Base-by-base conservation (phyloP, 2,329 filamentous ascomycete species). In the Pseudovirgaria hyperparasitica region DNA sequence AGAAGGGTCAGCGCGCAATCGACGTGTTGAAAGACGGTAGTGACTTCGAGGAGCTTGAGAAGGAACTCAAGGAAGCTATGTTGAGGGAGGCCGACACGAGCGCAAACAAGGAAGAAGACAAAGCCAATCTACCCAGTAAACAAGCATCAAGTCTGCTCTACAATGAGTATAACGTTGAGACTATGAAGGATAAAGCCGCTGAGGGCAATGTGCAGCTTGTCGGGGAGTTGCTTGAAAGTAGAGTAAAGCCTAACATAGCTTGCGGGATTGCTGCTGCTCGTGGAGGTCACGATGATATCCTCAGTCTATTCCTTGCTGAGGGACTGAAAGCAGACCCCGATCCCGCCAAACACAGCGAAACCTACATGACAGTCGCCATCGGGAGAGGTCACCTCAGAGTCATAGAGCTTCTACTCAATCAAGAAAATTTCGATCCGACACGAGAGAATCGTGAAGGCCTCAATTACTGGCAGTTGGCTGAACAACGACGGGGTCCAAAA, bases 331-430 rank as follows among this genome's bases (percentile, higher is more conserved):
- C 60, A 19, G 54, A 60, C 29, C 67, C 70, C 11, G 65, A 77
- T 41, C 65, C 70, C 6, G 82, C 90, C 41, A 84, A 84, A 22
- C 85, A 90, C 31, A 76, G 81, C 43, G 79, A 86, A 27, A 96
- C 87, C 1, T 90, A 90, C 2, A 92, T 98, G 64, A 69, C 94
- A 19, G 85, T 86, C 32, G 86, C 90, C 2, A 94, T 98, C 38
- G 87, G 90, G 10, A 79, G 87, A 40, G 72, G 72, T 4, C 90
- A 93, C 42, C 68, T 90, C 26, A 80, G 82, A 39, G 82, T 94
- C 31, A 73, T 98, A 23, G 71, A 79, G 31, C 60, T 93, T 8
- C 65, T 94, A 6, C 61, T 93, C 5, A 74, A 76, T 33, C 82
- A 90, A 42, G 69, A 70, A 25, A 64, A 67, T 15, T 94, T 96